phyloP scores from a whole-genome alignment of 176 grass and related monocot species.

The Triticum dicoccoides region DNA sequence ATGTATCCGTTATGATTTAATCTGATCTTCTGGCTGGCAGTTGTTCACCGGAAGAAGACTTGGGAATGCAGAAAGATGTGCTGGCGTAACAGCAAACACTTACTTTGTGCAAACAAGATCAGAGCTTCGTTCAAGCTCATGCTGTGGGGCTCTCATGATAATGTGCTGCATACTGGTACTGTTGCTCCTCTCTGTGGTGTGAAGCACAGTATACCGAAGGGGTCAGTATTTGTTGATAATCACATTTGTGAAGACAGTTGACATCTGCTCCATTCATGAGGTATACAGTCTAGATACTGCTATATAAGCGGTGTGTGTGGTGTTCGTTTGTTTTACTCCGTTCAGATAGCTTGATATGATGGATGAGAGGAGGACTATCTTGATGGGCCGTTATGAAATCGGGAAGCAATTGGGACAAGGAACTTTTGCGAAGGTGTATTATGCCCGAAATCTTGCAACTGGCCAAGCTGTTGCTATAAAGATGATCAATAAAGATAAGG shows the following conservation, averaged over 20 bases:
- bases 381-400: constrained; percentile 83
- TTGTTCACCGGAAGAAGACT: constrained; percentile 14
- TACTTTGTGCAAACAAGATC: constrained; percentile 30
- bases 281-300: background rate
- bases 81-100: constrained; percentile 22
- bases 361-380: constrained; percentile 57
- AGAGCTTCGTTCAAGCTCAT: constrained; percentile 24
- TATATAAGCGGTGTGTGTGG: background rate
- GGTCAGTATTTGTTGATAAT: constrained; percentile 17
- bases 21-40: constrained; percentile 20
- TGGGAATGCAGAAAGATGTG: constrained; percentile 87
- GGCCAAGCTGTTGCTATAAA: constrained; percentile 88
- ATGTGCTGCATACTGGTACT: constrained; percentile 22
- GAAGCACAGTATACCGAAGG: constrained; percentile 29
- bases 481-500: constrained; percentile 92
- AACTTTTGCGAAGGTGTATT: constrained; percentile 92
- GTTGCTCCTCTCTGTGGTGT: constrained; percentile 3
- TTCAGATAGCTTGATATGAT: constrained; percentile 31
- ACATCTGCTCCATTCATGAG: background rate
- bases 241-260: constrained; percentile 55
- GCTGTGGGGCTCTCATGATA: constrained; percentile 13
- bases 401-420: constrained; percentile 90
- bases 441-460: constrained; percentile 72
- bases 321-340: background rate
- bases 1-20: constrained; percentile 17